phyloP scores from a whole-genome alignment of 345 rosid genomes.

The Raphanus sativus region DNA sequence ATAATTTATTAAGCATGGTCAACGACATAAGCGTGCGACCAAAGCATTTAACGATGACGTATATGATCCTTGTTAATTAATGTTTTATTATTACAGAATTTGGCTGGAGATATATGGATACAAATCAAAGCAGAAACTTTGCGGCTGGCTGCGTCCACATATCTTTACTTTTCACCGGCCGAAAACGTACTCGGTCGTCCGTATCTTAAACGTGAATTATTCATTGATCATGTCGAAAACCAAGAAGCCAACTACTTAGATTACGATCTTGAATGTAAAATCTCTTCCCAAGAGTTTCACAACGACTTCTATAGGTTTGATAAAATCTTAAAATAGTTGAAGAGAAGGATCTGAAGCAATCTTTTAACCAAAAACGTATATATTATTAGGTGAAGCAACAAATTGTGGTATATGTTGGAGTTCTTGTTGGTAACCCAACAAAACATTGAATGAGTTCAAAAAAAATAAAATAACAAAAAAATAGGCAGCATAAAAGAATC shows the following conservation, averaged over 20 bases:
- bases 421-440: not conserved
- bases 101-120: conserved; percentile 24
- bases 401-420: not conserved
- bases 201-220: conserved; percentile 13
- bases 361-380: not conserved
- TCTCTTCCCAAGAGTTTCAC: not conserved
- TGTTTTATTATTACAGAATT: not conserved
- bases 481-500: not conserved
- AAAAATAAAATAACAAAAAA: too few relatives aligned
- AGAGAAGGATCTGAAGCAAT: not conserved
- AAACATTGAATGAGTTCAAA: not conserved
- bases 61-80: not conserved
- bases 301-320: not conserved
- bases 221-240: not conserved
- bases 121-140: conserved; percentile 23
- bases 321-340: not conserved
- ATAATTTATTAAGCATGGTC: not conserved
- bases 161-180: conserved; percentile 32
- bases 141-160: conserved; percentile 33
- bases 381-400: not conserved
- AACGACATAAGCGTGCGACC: not conserved
- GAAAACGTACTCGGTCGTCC: conserved; percentile 16
- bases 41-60: not conserved
- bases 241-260: not conserved
- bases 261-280: too few relatives aligned